Evolutionary conservation across 257 asterid genomes (phyloP).

Genomic region (Jaltomata sinuosa): DNA sequence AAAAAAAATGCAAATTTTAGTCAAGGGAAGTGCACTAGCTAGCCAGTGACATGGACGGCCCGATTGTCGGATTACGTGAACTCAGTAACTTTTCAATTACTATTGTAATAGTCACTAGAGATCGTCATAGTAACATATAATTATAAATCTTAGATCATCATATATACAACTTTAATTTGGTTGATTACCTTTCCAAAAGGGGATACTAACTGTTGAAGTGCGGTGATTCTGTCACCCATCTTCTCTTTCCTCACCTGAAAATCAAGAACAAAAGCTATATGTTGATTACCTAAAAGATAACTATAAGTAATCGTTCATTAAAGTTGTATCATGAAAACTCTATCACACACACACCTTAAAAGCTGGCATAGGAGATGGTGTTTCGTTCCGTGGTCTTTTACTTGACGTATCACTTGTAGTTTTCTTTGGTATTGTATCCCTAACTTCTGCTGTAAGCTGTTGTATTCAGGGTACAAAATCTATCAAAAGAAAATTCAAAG

Average conservation of each 20-base stretch:
- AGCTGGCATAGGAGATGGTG: neutral
- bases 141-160: no score
- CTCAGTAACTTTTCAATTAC: no score
- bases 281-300: neutral
- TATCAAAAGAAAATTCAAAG: neutral
- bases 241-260: conserved; percentile 1
- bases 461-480: neutral
- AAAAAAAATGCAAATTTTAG: no score
- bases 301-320: no score
- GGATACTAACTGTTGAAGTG: neutral
- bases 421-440: neutral
- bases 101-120: no score
- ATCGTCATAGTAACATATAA: no score
- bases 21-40: no score
- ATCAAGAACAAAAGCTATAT: neutral
- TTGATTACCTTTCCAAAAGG: no score
- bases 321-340: neutral
- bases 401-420: neutral
- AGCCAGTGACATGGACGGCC: no score
- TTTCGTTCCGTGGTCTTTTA: neutral
- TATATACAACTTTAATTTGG: no score
- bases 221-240: conserved; percentile 1
- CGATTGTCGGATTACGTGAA: no score
- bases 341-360: neutral
- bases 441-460: neutral